Base-by-base conservation (phyloP, 768 basidiomycete species). In the Boletellus emodensis region DNA sequence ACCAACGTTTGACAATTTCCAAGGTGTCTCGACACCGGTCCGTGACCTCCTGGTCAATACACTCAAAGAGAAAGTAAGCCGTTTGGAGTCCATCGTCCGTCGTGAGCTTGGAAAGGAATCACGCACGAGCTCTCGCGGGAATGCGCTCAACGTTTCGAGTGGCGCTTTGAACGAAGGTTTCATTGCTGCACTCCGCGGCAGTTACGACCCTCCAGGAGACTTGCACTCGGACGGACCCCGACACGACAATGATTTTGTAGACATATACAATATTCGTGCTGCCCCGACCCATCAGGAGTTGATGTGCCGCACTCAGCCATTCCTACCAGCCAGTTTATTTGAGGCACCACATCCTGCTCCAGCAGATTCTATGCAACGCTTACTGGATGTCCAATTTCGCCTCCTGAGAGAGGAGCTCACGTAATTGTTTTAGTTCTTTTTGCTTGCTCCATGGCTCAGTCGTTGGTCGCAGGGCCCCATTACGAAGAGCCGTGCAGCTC, bases 301-400 rank as follows among this genome's bases (percentile, higher is more conserved):
- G 8, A 62, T 78, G 39, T 80, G 69, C 17, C 65, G 61, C 0
- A 20, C 68, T 11, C 60, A 69, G 3, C 81, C 85, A 0, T 88
- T 78, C 59, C 66, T 90, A 0, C 89, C 89, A 0, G 80, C 75
- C 0, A 83, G 78, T 56, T 61, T 84, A 1, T 75, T 70, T 17
- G 73, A 69, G 2, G 86, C 84, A 0, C 86, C 85, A 0, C 86
- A 87, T 58, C 84, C 77, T 48, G 73, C 76, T 12, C 78, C 78
- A 0, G 54, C 65, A 3, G 74, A 75, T 14, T 80, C 79, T 20
- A 87, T 90, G 79, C 75, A 85, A 48, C 72, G 82, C 8, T 69
- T 84, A 18, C 67, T 89, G 11, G 89, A 91, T 50, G 77, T 84
- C 4, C 86, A 90, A 55, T 90, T 86, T 63, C 79, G 88, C 32